Evolutionary conservation across 768 basidiomycete genomes (phyloP).

Genomic region (Sarcodon aspratus): DNA sequence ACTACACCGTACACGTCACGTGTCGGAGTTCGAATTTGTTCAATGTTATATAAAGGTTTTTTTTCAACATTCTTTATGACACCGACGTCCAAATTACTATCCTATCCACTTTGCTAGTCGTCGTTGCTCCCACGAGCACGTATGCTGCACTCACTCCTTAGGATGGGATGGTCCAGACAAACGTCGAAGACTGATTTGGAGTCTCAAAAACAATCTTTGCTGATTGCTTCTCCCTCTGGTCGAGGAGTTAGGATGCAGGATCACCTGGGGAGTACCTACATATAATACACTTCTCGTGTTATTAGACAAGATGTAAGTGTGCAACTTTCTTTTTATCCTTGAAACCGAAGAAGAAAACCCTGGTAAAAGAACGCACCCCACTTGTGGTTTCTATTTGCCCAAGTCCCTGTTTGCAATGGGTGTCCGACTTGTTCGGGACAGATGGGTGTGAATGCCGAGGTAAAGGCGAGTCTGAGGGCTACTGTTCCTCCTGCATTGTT

Average conservation of each 20-base stretch:
- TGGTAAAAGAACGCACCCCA: slow-evolving; percentile 82
- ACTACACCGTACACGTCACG: too few relatives aligned
- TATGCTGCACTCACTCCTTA: slow-evolving; percentile 11
- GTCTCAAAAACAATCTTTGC: slow-evolving; percentile 91
- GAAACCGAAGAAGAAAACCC: slow-evolving; percentile 66
- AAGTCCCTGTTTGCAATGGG: slow-evolving; percentile 8
- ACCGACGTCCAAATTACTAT: slow-evolving; percentile 82
- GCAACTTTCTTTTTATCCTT: slow-evolving; percentile 3
- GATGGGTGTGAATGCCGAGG: slow-evolving; percentile 66
- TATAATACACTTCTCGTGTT: slow-evolving; percentile 5
- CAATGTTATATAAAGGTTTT: slow-evolving; percentile 3
- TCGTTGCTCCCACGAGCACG: slow-evolving; percentile 15
- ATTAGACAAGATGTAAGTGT: neutral
- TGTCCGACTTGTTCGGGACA: slow-evolving; percentile 16
- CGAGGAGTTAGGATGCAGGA: slow-evolving; percentile 85
- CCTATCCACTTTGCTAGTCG: slow-evolving; percentile 37
- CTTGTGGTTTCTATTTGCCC: slow-evolving; percentile 13
- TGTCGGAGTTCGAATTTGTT: too few relatives aligned
- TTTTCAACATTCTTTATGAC: slow-evolving; percentile 11
- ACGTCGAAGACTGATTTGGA: slow-evolving; percentile 59
- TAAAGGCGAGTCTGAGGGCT: slow-evolving; percentile 84
- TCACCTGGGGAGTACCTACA: slow-evolving; percentile 81
- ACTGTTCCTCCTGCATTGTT: neutral
- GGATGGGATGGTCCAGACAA: slow-evolving; percentile 84
- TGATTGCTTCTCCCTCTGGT: slow-evolving; percentile 84